phyloP scores from a whole-genome alignment of 2,329 filamentous ascomycete species.

The Paraphoma chrysanthemicola region DNA sequence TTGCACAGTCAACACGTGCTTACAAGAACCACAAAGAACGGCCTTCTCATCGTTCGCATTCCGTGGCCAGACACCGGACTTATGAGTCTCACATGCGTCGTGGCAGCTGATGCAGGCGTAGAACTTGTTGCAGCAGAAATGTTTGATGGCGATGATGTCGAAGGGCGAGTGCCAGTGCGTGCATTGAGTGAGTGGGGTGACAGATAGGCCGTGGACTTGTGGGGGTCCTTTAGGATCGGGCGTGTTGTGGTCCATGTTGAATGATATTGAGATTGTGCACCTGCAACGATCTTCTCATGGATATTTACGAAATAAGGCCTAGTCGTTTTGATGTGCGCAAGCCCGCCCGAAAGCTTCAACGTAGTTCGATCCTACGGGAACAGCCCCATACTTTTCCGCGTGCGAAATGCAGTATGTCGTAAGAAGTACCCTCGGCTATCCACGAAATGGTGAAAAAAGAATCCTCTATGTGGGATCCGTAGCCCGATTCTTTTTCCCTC shows the following conservation, averaged over 20 bases:
- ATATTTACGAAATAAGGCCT: neutral
- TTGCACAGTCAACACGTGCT: constrained; percentile 29
- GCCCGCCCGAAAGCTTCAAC: neutral
- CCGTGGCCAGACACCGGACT: constrained; percentile 28
- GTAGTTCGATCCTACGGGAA: neutral
- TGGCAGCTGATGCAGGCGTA: constrained; percentile 48
- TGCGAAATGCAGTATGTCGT: neutral
- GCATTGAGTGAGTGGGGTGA: constrained; percentile 42
- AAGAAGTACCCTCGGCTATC: neutral
- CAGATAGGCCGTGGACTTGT: constrained; percentile 32
- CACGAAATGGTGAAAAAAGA: neutral
- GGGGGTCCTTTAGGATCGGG: constrained; percentile 3
- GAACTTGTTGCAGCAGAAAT: constrained; percentile 45
- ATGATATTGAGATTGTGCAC: neutral
- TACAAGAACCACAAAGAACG: constrained; percentile 43
- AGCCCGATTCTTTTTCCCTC: constrained; percentile 34
- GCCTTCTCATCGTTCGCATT: constrained; percentile 24
- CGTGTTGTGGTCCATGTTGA: constrained; percentile 9
- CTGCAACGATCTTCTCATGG: neutral
- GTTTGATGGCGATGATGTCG: constrained; percentile 48
- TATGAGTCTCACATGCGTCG: constrained; percentile 34
- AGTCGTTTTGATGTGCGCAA: neutral
- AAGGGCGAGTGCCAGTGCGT: constrained; percentile 40
- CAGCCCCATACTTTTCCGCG: neutral
- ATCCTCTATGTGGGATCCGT: constrained; percentile 20